Evolutionary conservation across 2,329 filamentous ascomycete genomes (phyloP).

Genomic region (Fusarium caatingaense): DNA sequence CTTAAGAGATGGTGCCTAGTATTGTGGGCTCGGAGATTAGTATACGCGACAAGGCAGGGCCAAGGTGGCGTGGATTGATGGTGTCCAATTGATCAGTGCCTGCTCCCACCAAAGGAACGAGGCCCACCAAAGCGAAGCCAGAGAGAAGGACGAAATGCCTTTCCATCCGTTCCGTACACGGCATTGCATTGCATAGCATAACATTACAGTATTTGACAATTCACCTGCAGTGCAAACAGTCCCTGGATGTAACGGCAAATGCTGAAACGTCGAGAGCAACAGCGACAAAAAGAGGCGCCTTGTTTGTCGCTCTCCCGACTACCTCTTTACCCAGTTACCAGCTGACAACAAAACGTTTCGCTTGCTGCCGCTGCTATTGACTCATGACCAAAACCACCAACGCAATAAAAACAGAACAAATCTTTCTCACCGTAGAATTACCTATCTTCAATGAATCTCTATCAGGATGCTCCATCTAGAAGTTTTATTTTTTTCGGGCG

Average conservation of each 20-base stretch:
- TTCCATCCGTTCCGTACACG: slow-evolving; percentile 4
- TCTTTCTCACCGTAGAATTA: slow-evolving; percentile 15
- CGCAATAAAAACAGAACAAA: not conserved
- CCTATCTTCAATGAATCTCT: slow-evolving; percentile 11
- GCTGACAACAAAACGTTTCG: not conserved
- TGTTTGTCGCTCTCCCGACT: not conserved
- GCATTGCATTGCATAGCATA: not conserved
- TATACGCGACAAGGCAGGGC: not conserved
- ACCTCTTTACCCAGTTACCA: not conserved
- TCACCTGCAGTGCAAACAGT: not conserved
- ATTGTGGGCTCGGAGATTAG: no score
- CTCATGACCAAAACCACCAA: slow-evolving; percentile 1
- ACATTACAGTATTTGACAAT: not conserved
- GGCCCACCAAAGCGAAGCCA: slow-evolving; percentile 15
- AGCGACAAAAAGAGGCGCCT: not conserved
- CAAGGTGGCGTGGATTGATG: slow-evolving; percentile 18
- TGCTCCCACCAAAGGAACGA: slow-evolving; percentile 2
- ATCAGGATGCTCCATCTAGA: not conserved
- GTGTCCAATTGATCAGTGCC: not conserved
- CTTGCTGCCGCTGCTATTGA: slow-evolving; percentile 1
- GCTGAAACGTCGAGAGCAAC: not conserved
- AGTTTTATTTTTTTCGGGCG: not conserved
- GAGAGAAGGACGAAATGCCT: not conserved
- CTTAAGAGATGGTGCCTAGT: no score
- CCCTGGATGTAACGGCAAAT: not conserved